Conservation (phyloP, 768 basidiomycete genomes). For the Psilocybe cyanescens region DNA sequence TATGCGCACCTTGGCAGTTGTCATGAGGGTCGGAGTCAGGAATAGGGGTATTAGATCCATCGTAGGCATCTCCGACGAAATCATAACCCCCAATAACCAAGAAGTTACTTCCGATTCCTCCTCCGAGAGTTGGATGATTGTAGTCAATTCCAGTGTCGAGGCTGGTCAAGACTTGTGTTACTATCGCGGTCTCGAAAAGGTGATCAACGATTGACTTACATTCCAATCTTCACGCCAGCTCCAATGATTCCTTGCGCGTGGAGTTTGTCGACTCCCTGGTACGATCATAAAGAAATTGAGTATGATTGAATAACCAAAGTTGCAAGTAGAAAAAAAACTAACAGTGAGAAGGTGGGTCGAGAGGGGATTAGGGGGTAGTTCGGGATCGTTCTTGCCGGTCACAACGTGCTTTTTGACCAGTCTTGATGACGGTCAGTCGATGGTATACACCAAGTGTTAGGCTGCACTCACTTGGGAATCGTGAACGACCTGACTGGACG, state of each 20-base stretch:
- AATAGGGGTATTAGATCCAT: slow-evolving; percentile 10
- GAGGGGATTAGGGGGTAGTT: slow-evolving; percentile 43
- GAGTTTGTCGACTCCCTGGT: slow-evolving; percentile 62
- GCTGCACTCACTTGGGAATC: slow-evolving; percentile 29
- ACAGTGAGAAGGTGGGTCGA: slow-evolving; percentile 59
- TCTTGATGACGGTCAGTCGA: no score
- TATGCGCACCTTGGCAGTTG: slow-evolving; percentile 12
- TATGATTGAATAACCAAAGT: neutral
- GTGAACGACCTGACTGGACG: slow-evolving; percentile 49
- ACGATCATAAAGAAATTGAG: neutral
- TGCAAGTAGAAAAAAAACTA: slow-evolving; percentile 14
- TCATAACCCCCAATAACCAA: slow-evolving; percentile 55
- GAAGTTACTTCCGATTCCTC: slow-evolving; percentile 46
- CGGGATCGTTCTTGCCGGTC: slow-evolving; percentile 39
- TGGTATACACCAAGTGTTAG: no score
- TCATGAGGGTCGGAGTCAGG: slow-evolving; percentile 18
- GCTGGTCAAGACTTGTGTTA: slow-evolving; percentile 25
- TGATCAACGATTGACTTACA: slow-evolving; percentile 37
- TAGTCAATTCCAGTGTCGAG: slow-evolving; percentile 60
- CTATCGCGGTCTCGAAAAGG: neutral
- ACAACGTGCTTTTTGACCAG: slow-evolving; percentile 42
- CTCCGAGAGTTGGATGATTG: slow-evolving; percentile 56
- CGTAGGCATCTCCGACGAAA: slow-evolving; percentile 56
- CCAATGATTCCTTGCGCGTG: slow-evolving; percentile 68
- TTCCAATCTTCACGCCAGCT: slow-evolving; percentile 68